Evolutionary conservation across 2,329 filamentous ascomycete genomes (phyloP).

Genomic region (Chaetomiaceae sp.): DNA sequence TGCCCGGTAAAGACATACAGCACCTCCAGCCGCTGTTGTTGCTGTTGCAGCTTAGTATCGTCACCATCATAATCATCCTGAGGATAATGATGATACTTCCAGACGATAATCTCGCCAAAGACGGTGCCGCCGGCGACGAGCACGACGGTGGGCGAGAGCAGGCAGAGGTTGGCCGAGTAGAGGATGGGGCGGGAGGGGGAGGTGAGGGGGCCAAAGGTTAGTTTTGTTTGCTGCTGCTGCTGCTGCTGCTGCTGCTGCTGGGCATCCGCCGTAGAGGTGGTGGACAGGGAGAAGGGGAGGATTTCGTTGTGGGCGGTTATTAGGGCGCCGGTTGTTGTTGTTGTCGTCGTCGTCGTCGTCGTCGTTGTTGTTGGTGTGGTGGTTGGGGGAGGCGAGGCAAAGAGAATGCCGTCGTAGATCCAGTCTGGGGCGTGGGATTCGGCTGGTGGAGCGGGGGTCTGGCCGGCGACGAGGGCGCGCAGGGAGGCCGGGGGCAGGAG

Average conservation of each 20-base stretch:
- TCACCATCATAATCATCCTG: background rate
- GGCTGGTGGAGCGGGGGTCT: slow-evolving; percentile 16
- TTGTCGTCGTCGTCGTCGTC: slow-evolving; percentile 11
- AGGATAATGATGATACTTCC: slow-evolving; percentile 60
- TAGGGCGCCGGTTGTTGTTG: slow-evolving; percentile 45
- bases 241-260: too few relatives aligned
- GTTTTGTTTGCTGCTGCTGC: too few relatives aligned
- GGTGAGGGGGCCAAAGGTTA: slow-evolving; percentile 46
- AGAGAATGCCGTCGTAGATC: slow-evolving; percentile 65
- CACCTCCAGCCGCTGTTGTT: slow-evolving; percentile 35
- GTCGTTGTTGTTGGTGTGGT: background rate
- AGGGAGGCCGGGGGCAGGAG: slow-evolving; percentile 33
- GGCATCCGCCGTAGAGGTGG: background rate
- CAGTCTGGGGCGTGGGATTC: slow-evolving; percentile 61
- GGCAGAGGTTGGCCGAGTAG: slow-evolving; percentile 74
- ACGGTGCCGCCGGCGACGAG: slow-evolving; percentile 85
- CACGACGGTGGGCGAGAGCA: slow-evolving; percentile 53
- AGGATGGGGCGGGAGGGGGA: slow-evolving; percentile 76
- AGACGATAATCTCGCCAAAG: slow-evolving; percentile 89
- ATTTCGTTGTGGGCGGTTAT: slow-evolving; percentile 88
- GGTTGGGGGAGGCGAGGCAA: slow-evolving; percentile 33
- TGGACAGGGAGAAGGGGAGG: slow-evolving; percentile 42
- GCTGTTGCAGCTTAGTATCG: too few relatives aligned
- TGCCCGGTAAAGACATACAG: slow-evolving; percentile 61
- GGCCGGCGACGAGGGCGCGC: slow-evolving; percentile 31